Percentiles rank a stretch among this genome's conserved stretches.
These are phyloP conservation scores for Chrysanthemum seticuspe DNA, from an alignment of 129 eudicot species.

Conservation along the genomic window DNA sequence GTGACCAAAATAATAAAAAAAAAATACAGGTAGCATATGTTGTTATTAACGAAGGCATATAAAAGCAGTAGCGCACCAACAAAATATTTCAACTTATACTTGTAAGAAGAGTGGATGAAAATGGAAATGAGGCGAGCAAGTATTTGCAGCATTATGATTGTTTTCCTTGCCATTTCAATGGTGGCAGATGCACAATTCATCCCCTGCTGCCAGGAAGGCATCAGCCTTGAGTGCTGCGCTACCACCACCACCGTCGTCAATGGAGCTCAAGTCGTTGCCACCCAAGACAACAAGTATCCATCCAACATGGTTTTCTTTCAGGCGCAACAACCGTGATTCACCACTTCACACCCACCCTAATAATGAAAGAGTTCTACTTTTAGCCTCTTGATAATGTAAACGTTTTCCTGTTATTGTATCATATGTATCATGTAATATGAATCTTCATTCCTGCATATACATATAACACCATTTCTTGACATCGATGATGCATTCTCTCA, in stretches of 20 bases:
- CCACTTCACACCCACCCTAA: not conserved
- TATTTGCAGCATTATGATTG: constrained; percentile 6
- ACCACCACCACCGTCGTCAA: not conserved
- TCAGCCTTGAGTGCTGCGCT: constrained; percentile 16
- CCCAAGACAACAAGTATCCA: constrained; percentile 13
- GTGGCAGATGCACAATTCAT: constrained; percentile 7
- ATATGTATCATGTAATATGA: not conserved
- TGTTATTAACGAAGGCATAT: constrained; percentile 4
- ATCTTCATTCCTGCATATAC: not conserved
- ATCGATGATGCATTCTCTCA: not conserved
- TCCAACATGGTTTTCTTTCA: constrained; percentile 20
- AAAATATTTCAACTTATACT: not conserved
- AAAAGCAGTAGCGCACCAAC: not conserved
- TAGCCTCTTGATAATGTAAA: not conserved
- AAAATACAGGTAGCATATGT: not conserved
- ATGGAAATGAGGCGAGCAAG: not conserved
- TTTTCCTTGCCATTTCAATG: constrained; percentile 7
- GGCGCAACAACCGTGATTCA: constrained; percentile 18
- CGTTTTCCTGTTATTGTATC: not conserved
- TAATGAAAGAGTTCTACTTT: not conserved
- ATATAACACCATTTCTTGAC: not conserved
- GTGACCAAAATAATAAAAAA: not conserved
- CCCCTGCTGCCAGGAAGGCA: constrained; percentile 15
- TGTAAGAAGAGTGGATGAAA: not conserved
- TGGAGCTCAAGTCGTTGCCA: not conserved